These are phyloP conservation scores for Penicillium salamii DNA, from an alignment of 495 filamentous ascomycete species.

Conservation along the genomic window DNA sequence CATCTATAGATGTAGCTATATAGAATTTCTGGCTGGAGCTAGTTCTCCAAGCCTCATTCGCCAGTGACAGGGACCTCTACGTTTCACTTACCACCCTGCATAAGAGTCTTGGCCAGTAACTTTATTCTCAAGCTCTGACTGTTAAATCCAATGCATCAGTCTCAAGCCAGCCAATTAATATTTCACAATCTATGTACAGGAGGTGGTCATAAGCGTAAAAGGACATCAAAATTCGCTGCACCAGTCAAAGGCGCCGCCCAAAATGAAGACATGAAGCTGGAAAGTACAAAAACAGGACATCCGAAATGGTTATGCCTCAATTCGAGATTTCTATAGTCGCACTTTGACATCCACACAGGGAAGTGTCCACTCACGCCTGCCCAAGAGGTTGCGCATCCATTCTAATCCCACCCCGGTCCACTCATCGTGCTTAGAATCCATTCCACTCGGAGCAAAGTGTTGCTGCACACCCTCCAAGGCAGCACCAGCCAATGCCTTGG, in stretches of 20 bases:
- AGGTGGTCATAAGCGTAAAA: background rate
- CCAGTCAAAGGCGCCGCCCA: background rate
- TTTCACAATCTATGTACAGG: background rate
- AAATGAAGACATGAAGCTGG: background rate
- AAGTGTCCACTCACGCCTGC: slow-evolving; percentile 74
- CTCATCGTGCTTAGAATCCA: slow-evolving; percentile 38
- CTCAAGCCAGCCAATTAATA: background rate
- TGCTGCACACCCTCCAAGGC: slow-evolving; percentile 61
- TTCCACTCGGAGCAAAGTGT: slow-evolving; percentile 32
- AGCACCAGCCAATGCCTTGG: slow-evolving; percentile 61
- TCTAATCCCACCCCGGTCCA: slow-evolving; percentile 81
- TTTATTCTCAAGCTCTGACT: too few species aligned
- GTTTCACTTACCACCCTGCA: too few species aligned
- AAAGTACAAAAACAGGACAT: slow-evolving; percentile 1
- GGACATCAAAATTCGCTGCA: background rate
- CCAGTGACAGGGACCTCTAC: too few species aligned
- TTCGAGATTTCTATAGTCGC: slow-evolving; percentile 58
- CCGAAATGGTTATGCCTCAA: too few species aligned
- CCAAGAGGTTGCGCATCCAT: slow-evolving; percentile 75
- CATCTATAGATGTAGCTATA: too few species aligned
- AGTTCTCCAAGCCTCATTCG: too few species aligned
- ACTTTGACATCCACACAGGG: slow-evolving; percentile 83
- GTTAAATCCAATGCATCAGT: too few species aligned
- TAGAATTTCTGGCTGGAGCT: too few species aligned
- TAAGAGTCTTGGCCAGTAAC: too few species aligned